These are phyloP conservation scores for Pyrus pyrifolia DNA, from an alignment of 306 rosid genomes.

Conservation along the genomic window DNA sequence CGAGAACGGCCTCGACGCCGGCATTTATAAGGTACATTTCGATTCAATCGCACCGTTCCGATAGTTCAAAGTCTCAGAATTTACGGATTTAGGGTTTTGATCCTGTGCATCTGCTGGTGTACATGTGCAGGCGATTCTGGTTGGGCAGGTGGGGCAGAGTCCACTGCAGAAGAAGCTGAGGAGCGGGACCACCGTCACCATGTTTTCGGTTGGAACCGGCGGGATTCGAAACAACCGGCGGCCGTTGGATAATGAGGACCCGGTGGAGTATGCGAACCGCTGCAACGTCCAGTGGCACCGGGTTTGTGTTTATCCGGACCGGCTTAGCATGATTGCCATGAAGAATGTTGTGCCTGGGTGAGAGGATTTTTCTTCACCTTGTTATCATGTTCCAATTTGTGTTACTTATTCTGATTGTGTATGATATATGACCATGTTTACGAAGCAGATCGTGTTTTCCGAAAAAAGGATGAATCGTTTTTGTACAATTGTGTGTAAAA, in stretches of 20 bases:
- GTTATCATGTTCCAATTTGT: background rate
- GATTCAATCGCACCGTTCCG: background rate
- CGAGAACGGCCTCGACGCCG: constrained; percentile 69
- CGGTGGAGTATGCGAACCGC: constrained; percentile 68
- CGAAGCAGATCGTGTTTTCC: background rate
- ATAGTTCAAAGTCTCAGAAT: constrained; percentile 1
- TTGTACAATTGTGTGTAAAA: background rate
- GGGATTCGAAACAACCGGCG: constrained; percentile 84
- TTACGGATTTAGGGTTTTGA: background rate
- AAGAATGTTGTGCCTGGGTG: constrained; percentile 54
- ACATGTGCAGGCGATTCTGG: constrained; percentile 61
- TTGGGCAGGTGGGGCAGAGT: constrained; percentile 75
- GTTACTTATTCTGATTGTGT: background rate
- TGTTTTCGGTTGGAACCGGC: constrained; percentile 73
- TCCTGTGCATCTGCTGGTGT: background rate
- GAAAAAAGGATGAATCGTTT: background rate
- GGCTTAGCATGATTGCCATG: constrained; percentile 43
- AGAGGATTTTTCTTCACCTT: constrained; percentile 10
- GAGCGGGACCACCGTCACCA: constrained; percentile 54
- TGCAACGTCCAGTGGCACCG: constrained; percentile 86
- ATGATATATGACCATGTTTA: background rate
- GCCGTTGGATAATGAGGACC: constrained; percentile 66
- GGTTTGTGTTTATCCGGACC: constrained; percentile 56
- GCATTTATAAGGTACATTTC: constrained; percentile 59
- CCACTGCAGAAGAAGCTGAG: constrained; percentile 76